Percentiles rank a stretch among this genome's conserved stretches.
phyloP scores from a whole-genome alignment of 2,329 filamentous ascomycete species.

The Epichloe gansuensis region DNA sequence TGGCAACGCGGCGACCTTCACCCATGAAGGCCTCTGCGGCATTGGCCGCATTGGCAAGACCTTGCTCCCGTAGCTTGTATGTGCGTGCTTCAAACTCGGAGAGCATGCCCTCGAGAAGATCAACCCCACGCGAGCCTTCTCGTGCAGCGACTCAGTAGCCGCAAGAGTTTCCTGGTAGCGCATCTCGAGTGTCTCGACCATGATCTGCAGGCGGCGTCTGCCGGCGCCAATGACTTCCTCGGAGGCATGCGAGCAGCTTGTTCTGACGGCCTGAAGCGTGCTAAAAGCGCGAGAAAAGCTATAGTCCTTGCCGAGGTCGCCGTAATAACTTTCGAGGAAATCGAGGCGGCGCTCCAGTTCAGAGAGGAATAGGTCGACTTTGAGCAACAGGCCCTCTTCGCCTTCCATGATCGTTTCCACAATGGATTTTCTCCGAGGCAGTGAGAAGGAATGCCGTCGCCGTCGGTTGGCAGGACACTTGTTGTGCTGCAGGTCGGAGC shows the following conservation, averaged over 20 bases:
- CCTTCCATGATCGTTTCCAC: constrained; percentile 49
- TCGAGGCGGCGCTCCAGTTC: constrained; percentile 81
- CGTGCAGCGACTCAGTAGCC: constrained; percentile 76
- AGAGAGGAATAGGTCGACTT: constrained; percentile 67
- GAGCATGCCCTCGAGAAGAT: constrained; percentile 74
- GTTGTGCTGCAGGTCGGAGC: constrained; percentile 23
- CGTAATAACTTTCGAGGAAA: constrained; percentile 81
- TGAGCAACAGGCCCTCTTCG: constrained; percentile 49
- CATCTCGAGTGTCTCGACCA: constrained; percentile 84
- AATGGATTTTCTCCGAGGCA: constrained; percentile 46
- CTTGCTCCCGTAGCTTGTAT: constrained; percentile 66
- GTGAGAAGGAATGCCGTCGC: constrained; percentile 45
- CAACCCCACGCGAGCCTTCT: constrained; percentile 80
- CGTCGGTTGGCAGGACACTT: constrained; percentile 21
- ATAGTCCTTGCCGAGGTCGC: constrained; percentile 70
- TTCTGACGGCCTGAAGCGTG: constrained; percentile 75
- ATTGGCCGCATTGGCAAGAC: constrained; percentile 53
- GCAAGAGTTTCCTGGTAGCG: constrained; percentile 78
- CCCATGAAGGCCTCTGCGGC: constrained; percentile 63
- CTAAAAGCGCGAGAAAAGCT: constrained; percentile 76
- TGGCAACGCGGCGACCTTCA: constrained; percentile 67
- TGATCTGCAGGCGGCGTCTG: constrained; percentile 67
- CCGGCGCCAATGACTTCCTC: constrained; percentile 84
- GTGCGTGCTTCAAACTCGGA: constrained; percentile 75
- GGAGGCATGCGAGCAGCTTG: constrained; percentile 79